Conservation (phyloP, 2,329 filamentous ascomycete genomes). For the Clathrospora elynae region DNA sequence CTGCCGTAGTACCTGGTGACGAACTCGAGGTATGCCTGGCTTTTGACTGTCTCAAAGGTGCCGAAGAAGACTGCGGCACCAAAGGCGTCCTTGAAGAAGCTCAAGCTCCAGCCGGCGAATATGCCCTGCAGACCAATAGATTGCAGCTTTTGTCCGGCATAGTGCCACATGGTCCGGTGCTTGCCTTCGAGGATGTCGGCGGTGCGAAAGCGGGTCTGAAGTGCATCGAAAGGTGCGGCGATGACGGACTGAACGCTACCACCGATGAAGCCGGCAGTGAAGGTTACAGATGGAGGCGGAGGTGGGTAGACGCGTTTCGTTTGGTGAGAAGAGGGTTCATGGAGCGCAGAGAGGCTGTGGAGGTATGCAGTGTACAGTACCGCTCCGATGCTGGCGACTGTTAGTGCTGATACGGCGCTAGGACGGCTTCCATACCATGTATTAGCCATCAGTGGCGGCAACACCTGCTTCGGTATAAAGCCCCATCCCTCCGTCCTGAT, state of each 20-base stretch:
- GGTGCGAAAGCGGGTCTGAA: constrained; percentile 73
- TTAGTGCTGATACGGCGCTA: constrained; percentile 6
- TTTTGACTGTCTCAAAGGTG: constrained; percentile 76
- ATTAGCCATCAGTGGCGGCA: constrained; percentile 76
- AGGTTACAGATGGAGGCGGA: constrained; percentile 66
- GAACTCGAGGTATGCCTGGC: constrained; percentile 73
- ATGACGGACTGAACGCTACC: constrained; percentile 72
- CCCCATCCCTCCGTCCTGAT: constrained; percentile 73
- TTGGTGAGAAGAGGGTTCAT: constrained; percentile 66
- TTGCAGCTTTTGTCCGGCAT: constrained; percentile 68
- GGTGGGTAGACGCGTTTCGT: constrained; percentile 72
- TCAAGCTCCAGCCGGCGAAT: constrained; percentile 74
- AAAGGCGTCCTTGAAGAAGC: constrained; percentile 70
- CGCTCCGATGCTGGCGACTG: constrained; percentile 63
- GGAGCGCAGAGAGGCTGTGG: constrained; percentile 68
- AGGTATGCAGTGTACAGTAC: constrained; percentile 78
- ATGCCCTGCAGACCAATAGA: constrained; percentile 74
- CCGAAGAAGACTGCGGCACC: constrained; percentile 75
- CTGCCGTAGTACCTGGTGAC: constrained; percentile 69
- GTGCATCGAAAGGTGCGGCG: constrained; percentile 75
- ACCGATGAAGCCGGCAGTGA: constrained; percentile 71
- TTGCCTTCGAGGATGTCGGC: constrained; percentile 63
- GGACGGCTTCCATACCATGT: constrained; percentile 56
- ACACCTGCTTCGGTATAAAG: constrained; percentile 75
- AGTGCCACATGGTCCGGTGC: constrained; percentile 73